Conservation (phyloP, 75 land plant genomes). For the Pinus albicaulis region DNA sequence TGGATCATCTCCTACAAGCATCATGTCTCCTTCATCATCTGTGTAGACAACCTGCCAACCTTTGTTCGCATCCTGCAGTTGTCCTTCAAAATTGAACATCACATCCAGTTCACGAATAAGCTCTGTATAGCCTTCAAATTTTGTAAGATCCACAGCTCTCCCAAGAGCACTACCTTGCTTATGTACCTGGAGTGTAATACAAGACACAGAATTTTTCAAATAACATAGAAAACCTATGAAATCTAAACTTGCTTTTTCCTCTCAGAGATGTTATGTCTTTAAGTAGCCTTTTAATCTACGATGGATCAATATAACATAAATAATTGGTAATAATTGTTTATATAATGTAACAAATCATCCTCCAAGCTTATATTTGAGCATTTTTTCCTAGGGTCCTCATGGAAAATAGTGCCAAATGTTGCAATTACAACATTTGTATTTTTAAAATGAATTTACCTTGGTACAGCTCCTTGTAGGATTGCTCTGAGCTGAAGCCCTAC, state of each 20-base stretch:
- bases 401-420: too few relatives aligned
- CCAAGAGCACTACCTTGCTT: constrained; percentile 59
- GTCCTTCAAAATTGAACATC: constrained; percentile 55
- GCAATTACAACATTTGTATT: background rate
- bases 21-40: constrained; percentile 69
- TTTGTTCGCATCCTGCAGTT: constrained; percentile 26
- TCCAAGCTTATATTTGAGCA: too few relatives aligned
- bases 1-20: constrained; percentile 76
- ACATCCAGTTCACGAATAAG: constrained; percentile 35
- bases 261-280: too few relatives aligned
- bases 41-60: constrained; percentile 69
- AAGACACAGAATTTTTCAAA: background rate
- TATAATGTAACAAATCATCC: too few relatives aligned
- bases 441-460: constrained; percentile 16
- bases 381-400: too few relatives aligned
- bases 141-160: constrained; percentile 57
- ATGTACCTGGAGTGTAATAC: constrained; percentile 39
- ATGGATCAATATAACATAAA: too few relatives aligned
- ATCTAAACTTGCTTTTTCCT: background rate
- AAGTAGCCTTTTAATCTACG: too few relatives aligned
- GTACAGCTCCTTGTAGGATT: constrained; percentile 31
- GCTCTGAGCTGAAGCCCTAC: background rate
- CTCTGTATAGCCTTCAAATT: constrained; percentile 43
- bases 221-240: background rate
- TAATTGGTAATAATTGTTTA: too few relatives aligned